Percentiles rank a stretch among this genome's conserved stretches.
These are phyloP conservation scores for Hevea brasiliensis DNA, from an alignment of 345 rosid genomes.

Conservation along the genomic window DNA sequence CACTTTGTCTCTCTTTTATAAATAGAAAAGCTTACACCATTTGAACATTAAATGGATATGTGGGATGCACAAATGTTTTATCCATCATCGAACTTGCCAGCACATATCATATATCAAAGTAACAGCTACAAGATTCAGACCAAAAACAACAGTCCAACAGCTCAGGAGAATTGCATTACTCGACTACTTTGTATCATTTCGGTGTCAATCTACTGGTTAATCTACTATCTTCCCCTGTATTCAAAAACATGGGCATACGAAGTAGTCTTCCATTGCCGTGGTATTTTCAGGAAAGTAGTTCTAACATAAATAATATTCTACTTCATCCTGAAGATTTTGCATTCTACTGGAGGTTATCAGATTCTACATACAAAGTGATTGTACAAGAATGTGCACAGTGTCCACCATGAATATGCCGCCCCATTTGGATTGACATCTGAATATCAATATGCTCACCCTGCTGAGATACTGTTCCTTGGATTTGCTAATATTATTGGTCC, in stretches of 20 bases:
- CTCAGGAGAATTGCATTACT: constrained; percentile 88
- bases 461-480: constrained; percentile 91
- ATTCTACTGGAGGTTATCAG: constrained; percentile 98
- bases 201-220: constrained; percentile 87
- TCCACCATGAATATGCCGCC: constrained; percentile 97
- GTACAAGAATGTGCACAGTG: constrained; percentile 94
- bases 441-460: constrained; percentile 98
- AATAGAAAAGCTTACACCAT: no score
- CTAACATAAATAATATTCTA: constrained; percentile 74
- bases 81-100: background rate
- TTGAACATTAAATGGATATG: background rate
- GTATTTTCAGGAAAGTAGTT: constrained; percentile 92
- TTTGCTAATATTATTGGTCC: constrained; percentile 95
- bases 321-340: constrained; percentile 96
- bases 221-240: constrained; percentile 84
- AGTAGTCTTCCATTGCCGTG: constrained; percentile 95
- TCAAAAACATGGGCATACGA: constrained; percentile 91
- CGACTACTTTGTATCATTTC: constrained; percentile 70
- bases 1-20: no score
- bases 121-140: constrained; percentile 19
- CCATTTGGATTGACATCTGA: constrained; percentile 96
- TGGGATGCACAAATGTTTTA: background rate
- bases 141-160: constrained; percentile 60
- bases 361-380: constrained; percentile 91
- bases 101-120: background rate